Evolutionary conservation across 2,329 filamentous ascomycete genomes (phyloP), one percentile per base, ranked within the genome.

Genomic region (Rhexocercosporidium sp.): DNA sequence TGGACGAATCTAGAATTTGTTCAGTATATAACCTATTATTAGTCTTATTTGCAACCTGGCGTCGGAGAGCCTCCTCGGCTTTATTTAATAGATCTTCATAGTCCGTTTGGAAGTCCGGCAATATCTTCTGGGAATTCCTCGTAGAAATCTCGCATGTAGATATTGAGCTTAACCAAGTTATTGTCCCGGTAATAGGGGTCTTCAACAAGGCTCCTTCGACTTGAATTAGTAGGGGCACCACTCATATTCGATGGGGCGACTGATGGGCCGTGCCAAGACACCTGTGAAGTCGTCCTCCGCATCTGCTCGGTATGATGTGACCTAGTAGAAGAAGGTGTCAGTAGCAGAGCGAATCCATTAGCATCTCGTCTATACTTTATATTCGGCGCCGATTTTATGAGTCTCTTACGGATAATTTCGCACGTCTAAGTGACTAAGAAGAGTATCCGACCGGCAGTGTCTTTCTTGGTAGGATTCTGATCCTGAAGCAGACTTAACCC

Each of bases 271-370:
- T 62, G 37, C 59, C n/a, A 16, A 66, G 62, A 66, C 27, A 31
- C 61, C 44, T 60, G 62, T 71, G n/a, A 56, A 59, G 59, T 53
- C 61, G 31, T 68, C 27, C 53, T 66, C 54, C 34, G 53, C 44
- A 66, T 69, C 49, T 69, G 51, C 65, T 61, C 31, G 1, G 41
- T 64, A 60, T 16, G 65, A 64, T 27, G 41, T 64, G 59, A 64
- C 46, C 18, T 64, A 47, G 59, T 66, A 53, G 59, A 67, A 47
- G 66, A 63, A 0, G 84, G 84, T 18, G 80, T 72, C 0, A 81
- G 79, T 0, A 89, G 89, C 37, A 92, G 86, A 62, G 85, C 86
- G 74, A 91, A 92, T 6, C 89, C 90, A 71, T 92, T 88, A 4
- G 86, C 83, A 74, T 92, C 89, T 11, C 86, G 77, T 25, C 83